Conservation (phyloP, 345 rosid species). For the Pistacia vera region DNA sequence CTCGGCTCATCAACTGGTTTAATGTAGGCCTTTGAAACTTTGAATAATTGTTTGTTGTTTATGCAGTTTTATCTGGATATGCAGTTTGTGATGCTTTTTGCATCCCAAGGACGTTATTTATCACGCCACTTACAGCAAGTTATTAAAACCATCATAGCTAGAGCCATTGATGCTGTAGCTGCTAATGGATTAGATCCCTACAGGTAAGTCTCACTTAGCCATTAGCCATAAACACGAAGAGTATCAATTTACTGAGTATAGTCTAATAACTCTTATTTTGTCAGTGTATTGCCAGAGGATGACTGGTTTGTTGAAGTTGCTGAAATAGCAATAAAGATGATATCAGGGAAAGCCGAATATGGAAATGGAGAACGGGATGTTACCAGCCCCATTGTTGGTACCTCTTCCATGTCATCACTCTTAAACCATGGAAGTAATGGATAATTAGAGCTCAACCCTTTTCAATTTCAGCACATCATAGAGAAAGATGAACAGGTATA, state of each 20-base stretch:
- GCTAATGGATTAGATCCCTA: slow-evolving; percentile 74
- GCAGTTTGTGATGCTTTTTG: slow-evolving; percentile 86
- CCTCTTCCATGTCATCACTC: slow-evolving; percentile 32
- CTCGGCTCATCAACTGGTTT: background rate
- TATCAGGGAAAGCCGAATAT: slow-evolving; percentile 62
- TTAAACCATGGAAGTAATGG: slow-evolving; percentile 36
- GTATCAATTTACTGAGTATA: background rate
- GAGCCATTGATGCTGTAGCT: slow-evolving; percentile 80
- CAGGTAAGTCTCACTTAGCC: slow-evolving; percentile 38
- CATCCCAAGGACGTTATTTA: slow-evolving; percentile 89
- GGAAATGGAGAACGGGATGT: slow-evolving; percentile 51
- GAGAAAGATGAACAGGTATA: background rate
- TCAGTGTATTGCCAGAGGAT: slow-evolving; percentile 80
- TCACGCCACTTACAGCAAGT: slow-evolving; percentile 85
- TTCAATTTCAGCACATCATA: background rate
- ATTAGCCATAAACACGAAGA: background rate
- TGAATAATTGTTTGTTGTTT: slow-evolving; percentile 12
- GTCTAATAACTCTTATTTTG: slow-evolving; percentile 6
- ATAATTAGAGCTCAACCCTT: slow-evolving; percentile 28
- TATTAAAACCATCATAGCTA: slow-evolving; percentile 77
- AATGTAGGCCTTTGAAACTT: background rate
- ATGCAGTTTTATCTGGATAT: slow-evolving; percentile 87
- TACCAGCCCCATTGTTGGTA: slow-evolving; percentile 55
- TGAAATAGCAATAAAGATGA: slow-evolving; percentile 81
- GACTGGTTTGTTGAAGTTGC: slow-evolving; percentile 96